Conservation (phyloP, 2,329 filamentous ascomycete genomes). For the Alternaria alternata region DNA sequence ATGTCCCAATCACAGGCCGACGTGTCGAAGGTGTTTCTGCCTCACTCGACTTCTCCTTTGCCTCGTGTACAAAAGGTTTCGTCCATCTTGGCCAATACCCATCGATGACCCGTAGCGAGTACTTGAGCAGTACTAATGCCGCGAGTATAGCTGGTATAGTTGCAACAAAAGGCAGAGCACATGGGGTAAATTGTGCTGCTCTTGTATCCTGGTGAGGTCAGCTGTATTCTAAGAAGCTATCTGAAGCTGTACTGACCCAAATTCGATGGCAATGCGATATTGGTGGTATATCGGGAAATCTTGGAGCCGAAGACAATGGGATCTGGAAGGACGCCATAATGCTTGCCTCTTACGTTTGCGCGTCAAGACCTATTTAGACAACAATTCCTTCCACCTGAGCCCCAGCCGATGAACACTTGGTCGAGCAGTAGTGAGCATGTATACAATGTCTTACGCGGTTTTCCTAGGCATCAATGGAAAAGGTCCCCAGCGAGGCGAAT, state of each 20-base stretch:
- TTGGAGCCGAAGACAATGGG: constrained; percentile 24
- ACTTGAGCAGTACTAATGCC: constrained; percentile 48
- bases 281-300: constrained; percentile 23
- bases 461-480: constrained; percentile 18
- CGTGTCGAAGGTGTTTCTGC: constrained; percentile 38
- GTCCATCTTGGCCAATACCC: constrained; percentile 59
- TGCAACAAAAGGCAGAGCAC: constrained; percentile 53
- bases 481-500: constrained; percentile 3
- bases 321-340: constrained; percentile 39
- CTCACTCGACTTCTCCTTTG: constrained; percentile 39
- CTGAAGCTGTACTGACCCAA: constrained; percentile 31
- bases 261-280: constrained; percentile 37
- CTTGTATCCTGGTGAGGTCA: constrained; percentile 41
- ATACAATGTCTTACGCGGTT: not conserved
- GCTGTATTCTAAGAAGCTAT: not conserved
- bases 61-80: constrained; percentile 57
- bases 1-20: constrained; percentile 39
- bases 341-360: constrained; percentile 6
- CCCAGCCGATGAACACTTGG: constrained; percentile 25
- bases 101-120: constrained; percentile 44
- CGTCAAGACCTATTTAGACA: constrained; percentile 21
- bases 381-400: constrained; percentile 31
- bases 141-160: constrained; percentile 49
- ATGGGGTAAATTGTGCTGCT: constrained; percentile 51
- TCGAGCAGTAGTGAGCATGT: constrained; percentile 26